phyloP scores from a whole-genome alignment of 768 basidiomycete species.

The Symmetrospora coprosmae region DNA sequence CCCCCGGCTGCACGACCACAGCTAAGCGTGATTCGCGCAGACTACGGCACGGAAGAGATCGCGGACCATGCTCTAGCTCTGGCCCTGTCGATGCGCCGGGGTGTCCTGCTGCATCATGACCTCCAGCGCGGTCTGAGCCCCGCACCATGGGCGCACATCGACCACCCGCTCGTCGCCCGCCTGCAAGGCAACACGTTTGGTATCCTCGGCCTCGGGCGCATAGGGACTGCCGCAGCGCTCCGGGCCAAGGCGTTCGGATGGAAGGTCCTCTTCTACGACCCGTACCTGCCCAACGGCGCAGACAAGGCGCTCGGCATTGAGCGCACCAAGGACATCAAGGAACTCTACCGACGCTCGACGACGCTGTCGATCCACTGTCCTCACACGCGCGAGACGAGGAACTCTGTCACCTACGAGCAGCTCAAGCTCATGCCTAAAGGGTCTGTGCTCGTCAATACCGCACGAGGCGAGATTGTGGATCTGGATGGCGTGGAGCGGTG shows the following conservation, averaged over 20 bases:
- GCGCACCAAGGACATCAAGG: constrained; percentile 19
- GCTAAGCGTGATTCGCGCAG: neutral
- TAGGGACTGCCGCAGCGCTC: constrained; percentile 30
- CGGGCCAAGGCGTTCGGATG: constrained; percentile 32
- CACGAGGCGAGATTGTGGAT: constrained; percentile 26
- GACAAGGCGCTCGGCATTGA: constrained; percentile 26
- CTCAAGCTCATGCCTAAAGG: constrained; percentile 19
- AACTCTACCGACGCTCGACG: constrained; percentile 24
- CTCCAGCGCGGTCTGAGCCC: constrained; percentile 21
- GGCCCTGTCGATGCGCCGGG: constrained; percentile 27
- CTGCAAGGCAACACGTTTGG: constrained; percentile 25
- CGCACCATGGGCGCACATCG: constrained; percentile 22
- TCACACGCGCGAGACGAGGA: constrained; percentile 21
- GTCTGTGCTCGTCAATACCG: constrained; percentile 27
- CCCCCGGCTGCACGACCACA: neutral
- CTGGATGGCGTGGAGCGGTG: constrained; percentile 24
- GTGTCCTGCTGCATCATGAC: constrained; percentile 29
- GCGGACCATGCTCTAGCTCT: constrained; percentile 31
- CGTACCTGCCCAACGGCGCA: constrained; percentile 25
- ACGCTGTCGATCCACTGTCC: constrained; percentile 28
- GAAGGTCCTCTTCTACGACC: constrained; percentile 30
- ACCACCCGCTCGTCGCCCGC: constrained; percentile 25
- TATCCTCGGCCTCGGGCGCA: constrained; percentile 29
- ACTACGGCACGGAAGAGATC: constrained; percentile 30
- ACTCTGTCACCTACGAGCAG: constrained; percentile 22